A percentile compares a stretch with the other conserved stretches of the same genome.
Evolutionary conservation across 176 grass and related monocot genomes (phyloP).

Genomic region (Triticum aestivum): IWGSC_CS_RefSeq_v2.1 NC_057801.1:737735904-737736403

Average conservation of each 20-base stretch:
- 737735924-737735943: slow-evolving; percentile 97
- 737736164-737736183: slow-evolving; percentile 87
- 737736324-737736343: slow-evolving; percentile 16
- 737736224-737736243: slow-evolving; percentile 99
- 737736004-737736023: slow-evolving; percentile 92
- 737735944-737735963: slow-evolving; percentile 94
- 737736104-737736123: not conserved
- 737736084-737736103: not conserved
- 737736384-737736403: not conserved
- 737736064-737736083: slow-evolving; percentile 2
- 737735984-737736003: slow-evolving; percentile 86
- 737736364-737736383: not conserved
- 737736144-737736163: slow-evolving; percentile 90
- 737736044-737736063: slow-evolving; percentile 45
- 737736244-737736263: slow-evolving; percentile 86
- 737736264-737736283: slow-evolving; percentile 81
- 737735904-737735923: slow-evolving; percentile 88
- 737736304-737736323: slow-evolving; percentile 54
- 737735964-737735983: slow-evolving; percentile 78
- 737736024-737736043: slow-evolving; percentile 98
- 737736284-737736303: slow-evolving; percentile 62
- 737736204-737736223: slow-evolving; percentile 94
- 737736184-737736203: slow-evolving; percentile 75
- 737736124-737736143: not conserved
- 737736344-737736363: not conserved